Conservation (phyloP, 768 basidiomycete genomes). For the Collybiopsis confluens region DNA sequence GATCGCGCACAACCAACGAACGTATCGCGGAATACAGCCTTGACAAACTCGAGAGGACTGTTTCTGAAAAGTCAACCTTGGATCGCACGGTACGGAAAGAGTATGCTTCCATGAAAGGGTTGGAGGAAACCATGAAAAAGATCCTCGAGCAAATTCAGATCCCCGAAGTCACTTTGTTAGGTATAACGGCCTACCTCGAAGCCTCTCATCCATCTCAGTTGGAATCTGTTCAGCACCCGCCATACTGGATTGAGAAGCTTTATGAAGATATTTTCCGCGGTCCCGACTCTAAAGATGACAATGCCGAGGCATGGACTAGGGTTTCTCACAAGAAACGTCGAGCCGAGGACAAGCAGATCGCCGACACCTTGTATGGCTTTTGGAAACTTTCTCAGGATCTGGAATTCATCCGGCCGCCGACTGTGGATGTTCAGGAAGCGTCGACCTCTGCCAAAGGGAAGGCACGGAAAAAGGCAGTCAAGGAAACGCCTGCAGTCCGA, state of each 20-base stretch:
- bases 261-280: background rate
- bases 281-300: constrained; percentile 5
- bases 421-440: background rate
- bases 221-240: constrained; percentile 37
- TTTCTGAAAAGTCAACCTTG: constrained; percentile 36
- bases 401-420: constrained; percentile 32
- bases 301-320: background rate
- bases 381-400: constrained; percentile 49
- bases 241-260: constrained; percentile 39
- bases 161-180: constrained; percentile 26
- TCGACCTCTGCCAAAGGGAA: background rate
- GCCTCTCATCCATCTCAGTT: constrained; percentile 46
- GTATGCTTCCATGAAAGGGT: constrained; percentile 34
- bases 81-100: constrained; percentile 27
- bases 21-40: constrained; percentile 58
- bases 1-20: constrained; percentile 59
- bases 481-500: background rate
- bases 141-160: constrained; percentile 41
- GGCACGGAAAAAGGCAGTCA: background rate
- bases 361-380: constrained; percentile 38
- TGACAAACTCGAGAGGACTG: constrained; percentile 48
- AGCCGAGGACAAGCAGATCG: background rate
- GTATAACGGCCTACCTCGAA: constrained; percentile 38
- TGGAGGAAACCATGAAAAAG: constrained; percentile 41
- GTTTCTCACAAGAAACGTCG: constrained; percentile 8